Conservation (phyloP, 371 early-diverging fungal species). For the Coemansia sp. region DNA sequence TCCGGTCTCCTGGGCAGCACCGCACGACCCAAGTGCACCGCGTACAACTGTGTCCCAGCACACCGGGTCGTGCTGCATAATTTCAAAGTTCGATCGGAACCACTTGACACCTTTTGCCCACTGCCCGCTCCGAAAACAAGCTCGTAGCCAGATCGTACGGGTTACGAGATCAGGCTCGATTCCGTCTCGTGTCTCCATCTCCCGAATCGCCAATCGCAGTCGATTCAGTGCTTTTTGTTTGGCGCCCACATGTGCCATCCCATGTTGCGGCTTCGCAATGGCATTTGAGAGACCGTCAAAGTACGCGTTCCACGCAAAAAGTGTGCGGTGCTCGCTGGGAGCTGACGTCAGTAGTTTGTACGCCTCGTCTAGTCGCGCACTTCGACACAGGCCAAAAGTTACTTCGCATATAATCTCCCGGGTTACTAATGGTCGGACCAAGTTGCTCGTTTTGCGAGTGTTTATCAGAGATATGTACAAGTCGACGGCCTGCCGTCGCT, state of each 20-base stretch:
- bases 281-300: slow-evolving; percentile 20
- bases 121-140: slow-evolving; percentile 24
- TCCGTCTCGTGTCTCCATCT: slow-evolving; percentile 17
- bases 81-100: slow-evolving; percentile 8
- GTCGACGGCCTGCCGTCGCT: slow-evolving; percentile 1
- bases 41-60: slow-evolving; percentile 39
- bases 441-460: background rate
- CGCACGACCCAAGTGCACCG: slow-evolving; percentile 12
- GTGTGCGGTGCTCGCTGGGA: background rate
- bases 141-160: slow-evolving; percentile 39
- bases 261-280: background rate
- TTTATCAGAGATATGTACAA: slow-evolving; percentile 7
- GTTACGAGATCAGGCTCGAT: slow-evolving; percentile 26
- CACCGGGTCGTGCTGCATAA: slow-evolving; percentile 14
- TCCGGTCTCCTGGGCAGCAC: slow-evolving; percentile 16
- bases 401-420: slow-evolving; percentile 35
- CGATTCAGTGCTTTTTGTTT: background rate
- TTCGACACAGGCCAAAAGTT: slow-evolving; percentile 24
- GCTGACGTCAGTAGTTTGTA: background rate
- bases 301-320: slow-evolving; percentile 38
- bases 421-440: background rate
- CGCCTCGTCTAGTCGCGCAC: slow-evolving; percentile 15
- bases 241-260: background rate
- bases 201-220: slow-evolving; percentile 1
- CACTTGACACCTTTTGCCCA: slow-evolving; percentile 14